Conservation (phyloP, 306 rosid genomes). For the Prinsepia uniflora region DNA sequence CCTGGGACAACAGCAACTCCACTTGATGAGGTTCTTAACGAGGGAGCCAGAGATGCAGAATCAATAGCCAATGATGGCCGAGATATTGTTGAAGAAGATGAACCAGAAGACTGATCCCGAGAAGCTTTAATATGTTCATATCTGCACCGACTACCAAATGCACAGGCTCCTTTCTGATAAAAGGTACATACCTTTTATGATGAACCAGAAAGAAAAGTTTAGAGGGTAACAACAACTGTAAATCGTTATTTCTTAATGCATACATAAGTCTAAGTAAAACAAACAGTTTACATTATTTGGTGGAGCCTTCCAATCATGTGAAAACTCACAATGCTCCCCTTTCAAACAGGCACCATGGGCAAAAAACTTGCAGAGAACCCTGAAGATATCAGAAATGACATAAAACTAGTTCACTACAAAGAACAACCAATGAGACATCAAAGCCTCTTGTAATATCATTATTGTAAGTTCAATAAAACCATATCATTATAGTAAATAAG, state of each 20-base stretch:
- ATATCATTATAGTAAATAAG: too few species aligned
- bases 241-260: neutral
- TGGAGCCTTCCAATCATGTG: constrained; percentile 91
- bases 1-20: constrained; percentile 32
- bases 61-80: constrained; percentile 36
- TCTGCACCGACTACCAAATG: constrained; percentile 95
- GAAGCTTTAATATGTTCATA: constrained; percentile 84
- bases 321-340: constrained; percentile 95
- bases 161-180: constrained; percentile 87
- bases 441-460: neutral
- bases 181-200: constrained; percentile 71
- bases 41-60: constrained; percentile 34
- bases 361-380: constrained; percentile 94
- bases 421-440: constrained; percentile 12
- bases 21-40: constrained; percentile 32
- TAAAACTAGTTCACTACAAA: constrained; percentile 16
- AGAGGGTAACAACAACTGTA: constrained; percentile 18
- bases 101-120: constrained; percentile 39
- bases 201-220: constrained; percentile 14
- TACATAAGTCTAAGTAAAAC: neutral
- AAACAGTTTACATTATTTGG: constrained; percentile 64
- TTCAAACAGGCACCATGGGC: constrained; percentile 95
- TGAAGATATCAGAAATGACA: constrained; percentile 30
- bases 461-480: too few species aligned
- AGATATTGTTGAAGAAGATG: constrained; percentile 56